phyloP scores from a whole-genome alignment of 352 stramenopile species.

The Globisporangium spinosum region DNA sequence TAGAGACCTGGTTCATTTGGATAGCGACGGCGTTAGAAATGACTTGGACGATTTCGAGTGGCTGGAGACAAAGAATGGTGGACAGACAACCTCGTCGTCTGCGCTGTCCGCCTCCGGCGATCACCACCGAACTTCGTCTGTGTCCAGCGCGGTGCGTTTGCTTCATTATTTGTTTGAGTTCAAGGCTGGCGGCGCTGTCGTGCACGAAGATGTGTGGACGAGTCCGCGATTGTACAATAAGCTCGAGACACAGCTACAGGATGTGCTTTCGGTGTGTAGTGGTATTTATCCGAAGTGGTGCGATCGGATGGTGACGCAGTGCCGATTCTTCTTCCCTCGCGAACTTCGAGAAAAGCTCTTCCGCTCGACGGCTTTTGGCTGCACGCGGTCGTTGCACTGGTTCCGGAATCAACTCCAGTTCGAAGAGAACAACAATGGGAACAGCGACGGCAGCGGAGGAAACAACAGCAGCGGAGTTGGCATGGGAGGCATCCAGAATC shows the following conservation, averaged over 20 bases:
- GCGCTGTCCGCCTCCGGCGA: background rate
- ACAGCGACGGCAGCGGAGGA: slow-evolving; percentile 10
- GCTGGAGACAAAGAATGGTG: slow-evolving; percentile 14
- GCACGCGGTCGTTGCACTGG: slow-evolving; percentile 76
- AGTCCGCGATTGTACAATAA: slow-evolving; percentile 79
- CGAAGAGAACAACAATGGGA: slow-evolving; percentile 33
- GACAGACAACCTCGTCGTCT: background rate
- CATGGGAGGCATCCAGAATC: slow-evolving; percentile 52
- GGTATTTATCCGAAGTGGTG: slow-evolving; percentile 81
- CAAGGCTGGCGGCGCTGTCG: slow-evolving; percentile 18
- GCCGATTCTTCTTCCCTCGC: slow-evolving; percentile 80
- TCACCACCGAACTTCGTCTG: slow-evolving; percentile 7
- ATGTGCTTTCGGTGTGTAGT: slow-evolving; percentile 81
- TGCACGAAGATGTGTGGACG: slow-evolving; percentile 55
- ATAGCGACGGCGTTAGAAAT: background rate
- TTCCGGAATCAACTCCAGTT: slow-evolving; percentile 67
- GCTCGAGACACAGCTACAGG: slow-evolving; percentile 70
- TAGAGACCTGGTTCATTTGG: slow-evolving; percentile 8
- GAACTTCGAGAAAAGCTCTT: slow-evolving; percentile 72
- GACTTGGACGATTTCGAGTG: slow-evolving; percentile 19
- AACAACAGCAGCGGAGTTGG: slow-evolving; percentile 16
- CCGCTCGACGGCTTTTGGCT: slow-evolving; percentile 74
- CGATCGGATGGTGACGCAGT: slow-evolving; percentile 67
- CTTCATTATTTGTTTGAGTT: slow-evolving; percentile 61
- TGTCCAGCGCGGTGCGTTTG: slow-evolving; percentile 47